These are phyloP conservation scores for Xylariaceae sp. DNA, from an alignment of 2,329 filamentous ascomycete species.

Conservation along the genomic window DNA sequence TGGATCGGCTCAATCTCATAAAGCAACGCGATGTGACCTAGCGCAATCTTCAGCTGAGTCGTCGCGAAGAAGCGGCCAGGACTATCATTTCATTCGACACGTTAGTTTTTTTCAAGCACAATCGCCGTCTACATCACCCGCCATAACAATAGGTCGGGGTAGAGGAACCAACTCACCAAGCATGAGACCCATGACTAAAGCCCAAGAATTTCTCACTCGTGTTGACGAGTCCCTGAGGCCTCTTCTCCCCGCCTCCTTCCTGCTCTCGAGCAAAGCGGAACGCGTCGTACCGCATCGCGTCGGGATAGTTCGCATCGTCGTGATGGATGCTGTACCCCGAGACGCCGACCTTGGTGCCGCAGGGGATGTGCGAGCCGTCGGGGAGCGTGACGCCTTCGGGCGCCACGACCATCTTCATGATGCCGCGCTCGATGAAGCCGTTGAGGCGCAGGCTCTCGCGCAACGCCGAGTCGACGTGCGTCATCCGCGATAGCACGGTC, in stretches of 20 bases:
- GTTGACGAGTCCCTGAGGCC: constrained; percentile 37
- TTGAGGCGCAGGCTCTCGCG: constrained; percentile 51
- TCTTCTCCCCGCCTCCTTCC: constrained; percentile 17
- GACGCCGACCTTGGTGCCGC: constrained; percentile 46
- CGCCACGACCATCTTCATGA: constrained; percentile 47
- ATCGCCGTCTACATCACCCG: background rate
- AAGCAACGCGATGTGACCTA: constrained; percentile 43
- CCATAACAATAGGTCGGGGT: background rate
- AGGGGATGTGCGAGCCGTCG: constrained; percentile 43
- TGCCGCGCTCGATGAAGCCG: constrained; percentile 46
- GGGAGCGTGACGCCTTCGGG: constrained; percentile 44
- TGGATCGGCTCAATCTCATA: constrained; percentile 46
- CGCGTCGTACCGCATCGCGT: constrained; percentile 45
- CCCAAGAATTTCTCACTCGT: constrained; percentile 45
- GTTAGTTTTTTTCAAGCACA: constrained; percentile 2
- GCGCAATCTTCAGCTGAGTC: constrained; percentile 47
- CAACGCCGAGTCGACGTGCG: constrained; percentile 50
- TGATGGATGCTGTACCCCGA: constrained; percentile 45
- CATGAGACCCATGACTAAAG: constrained; percentile 47
- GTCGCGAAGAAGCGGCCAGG: constrained; percentile 50
- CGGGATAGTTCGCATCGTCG: constrained; percentile 43
- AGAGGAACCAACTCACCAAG: constrained; percentile 39
- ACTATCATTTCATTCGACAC: constrained; percentile 21
- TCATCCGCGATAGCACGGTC: constrained; percentile 45
- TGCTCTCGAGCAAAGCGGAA: constrained; percentile 45